These are phyloP conservation scores for Erodium maritimum DNA, from an alignment of 345 rosid species.

Conservation along the genomic window DNA sequence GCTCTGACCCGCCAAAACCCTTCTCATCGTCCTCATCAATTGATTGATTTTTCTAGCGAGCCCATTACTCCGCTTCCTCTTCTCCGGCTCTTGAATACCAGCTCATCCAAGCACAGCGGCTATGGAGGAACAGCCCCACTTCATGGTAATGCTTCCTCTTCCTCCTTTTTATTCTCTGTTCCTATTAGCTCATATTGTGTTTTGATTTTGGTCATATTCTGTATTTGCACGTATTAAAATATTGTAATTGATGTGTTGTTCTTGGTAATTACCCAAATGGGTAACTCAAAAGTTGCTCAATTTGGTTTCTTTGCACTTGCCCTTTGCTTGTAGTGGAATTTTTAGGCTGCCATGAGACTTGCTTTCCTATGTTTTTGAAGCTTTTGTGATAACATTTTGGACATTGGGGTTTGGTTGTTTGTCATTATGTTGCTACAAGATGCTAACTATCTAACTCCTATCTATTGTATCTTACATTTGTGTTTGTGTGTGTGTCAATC, in stretches of 20 bases:
- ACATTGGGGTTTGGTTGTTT: too few species aligned
- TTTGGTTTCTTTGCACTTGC: background rate
- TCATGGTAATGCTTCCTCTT: slow-evolving; percentile 16
- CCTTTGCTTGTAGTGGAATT: background rate
- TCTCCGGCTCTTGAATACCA: background rate
- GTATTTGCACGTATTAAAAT: too few species aligned
- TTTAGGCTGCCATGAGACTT: background rate
- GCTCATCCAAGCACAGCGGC: slow-evolving; percentile 3
- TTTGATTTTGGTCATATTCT: too few species aligned
- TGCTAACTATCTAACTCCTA: too few species aligned
- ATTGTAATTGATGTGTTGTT: background rate
- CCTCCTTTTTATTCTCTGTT: background rate
- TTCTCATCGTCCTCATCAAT: background rate
- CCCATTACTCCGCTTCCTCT: background rate
- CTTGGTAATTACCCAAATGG: background rate
- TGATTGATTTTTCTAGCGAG: background rate
- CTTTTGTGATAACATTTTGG: background rate
- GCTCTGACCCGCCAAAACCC: background rate
- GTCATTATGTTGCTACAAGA: too few species aligned
- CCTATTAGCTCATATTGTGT: background rate
- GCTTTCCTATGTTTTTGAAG: background rate
- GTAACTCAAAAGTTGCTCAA: background rate
- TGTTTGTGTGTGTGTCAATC: background rate
- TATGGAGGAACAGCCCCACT: slow-evolving; percentile 12
- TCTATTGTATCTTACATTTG: background rate